Evolutionary conservation across 139 green algal genomes (phyloP).

Genomic region (Coccomyxa sp.): DNA sequence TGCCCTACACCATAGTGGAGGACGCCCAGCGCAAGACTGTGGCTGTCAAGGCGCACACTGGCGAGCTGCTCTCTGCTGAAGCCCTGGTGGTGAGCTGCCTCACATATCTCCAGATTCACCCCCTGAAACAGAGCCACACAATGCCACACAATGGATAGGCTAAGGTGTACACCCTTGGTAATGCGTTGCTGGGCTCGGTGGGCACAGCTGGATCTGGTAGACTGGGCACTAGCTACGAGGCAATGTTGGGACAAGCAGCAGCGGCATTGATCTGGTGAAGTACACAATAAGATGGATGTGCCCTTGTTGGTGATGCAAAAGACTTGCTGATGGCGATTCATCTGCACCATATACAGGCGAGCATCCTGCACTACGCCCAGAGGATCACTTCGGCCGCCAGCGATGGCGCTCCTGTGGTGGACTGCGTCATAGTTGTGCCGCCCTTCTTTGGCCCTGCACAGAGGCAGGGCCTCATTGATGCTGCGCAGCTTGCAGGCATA

Average conservation of each 20-base stretch:
- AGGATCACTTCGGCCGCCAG: conserved; percentile 68
- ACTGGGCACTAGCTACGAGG: too few relatives aligned
- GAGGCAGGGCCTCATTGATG: conserved; percentile 74
- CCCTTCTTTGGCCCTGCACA: conserved; percentile 81
- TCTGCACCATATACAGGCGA: conserved; percentile 48
- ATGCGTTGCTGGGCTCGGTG: too few relatives aligned
- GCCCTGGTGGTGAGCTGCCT: conserved; percentile 71
- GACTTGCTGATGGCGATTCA: too few relatives aligned
- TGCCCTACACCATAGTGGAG: conserved; percentile 68
- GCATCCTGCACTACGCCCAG: conserved; percentile 83
- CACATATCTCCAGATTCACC: too few relatives aligned
- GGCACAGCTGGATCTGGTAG: too few relatives aligned
- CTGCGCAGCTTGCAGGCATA: conserved; percentile 59
- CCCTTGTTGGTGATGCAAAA: too few relatives aligned
- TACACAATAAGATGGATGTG: too few relatives aligned
- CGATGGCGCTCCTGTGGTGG: conserved; percentile 55
- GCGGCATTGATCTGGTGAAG: too few relatives aligned
- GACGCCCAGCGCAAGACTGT: conserved; percentile 48
- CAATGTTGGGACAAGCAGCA: too few relatives aligned
- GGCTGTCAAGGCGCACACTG: conserved; percentile 38
- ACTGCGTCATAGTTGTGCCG: conserved; percentile 87
- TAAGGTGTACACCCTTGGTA: too few relatives aligned
- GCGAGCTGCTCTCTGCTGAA: conserved; percentile 57
- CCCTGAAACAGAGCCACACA: too few relatives aligned
- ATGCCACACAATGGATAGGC: too few relatives aligned